Evolutionary conservation across 1,284 basidiomycete species (phyloP).

Genomic region (Ustilago sp.): DNA sequence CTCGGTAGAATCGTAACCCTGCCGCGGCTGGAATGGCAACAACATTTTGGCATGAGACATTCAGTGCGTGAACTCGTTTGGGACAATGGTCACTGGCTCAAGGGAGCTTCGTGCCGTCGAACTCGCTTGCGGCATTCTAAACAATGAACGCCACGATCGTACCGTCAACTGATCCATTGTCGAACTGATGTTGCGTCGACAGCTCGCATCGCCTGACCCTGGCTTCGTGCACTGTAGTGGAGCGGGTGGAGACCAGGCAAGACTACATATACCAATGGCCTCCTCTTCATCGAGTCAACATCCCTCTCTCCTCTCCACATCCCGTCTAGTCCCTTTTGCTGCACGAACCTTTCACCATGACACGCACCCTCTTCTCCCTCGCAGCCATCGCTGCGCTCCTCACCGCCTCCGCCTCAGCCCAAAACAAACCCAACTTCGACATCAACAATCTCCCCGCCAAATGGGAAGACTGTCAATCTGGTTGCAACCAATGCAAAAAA

Average conservation of each 20-base stretch:
- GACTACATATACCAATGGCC: not conserved
- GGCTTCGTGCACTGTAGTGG: not conserved
- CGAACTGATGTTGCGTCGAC: not conserved
- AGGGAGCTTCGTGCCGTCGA: not conserved
- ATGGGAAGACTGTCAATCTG: constrained; percentile 62
- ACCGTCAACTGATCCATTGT: not conserved
- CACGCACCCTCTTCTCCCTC: constrained; percentile 21
- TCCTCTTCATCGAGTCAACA: not conserved
- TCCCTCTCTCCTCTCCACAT: not conserved
- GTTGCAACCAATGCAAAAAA: constrained; percentile 61
- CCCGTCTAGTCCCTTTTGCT: not conserved
- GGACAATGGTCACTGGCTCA: not conserved
- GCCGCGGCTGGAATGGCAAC: constrained; percentile 2
- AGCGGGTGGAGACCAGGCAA: not conserved
- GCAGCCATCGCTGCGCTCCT: constrained; percentile 14
- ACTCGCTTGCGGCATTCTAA: not conserved
- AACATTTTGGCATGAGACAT: not conserved
- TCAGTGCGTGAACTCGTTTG: not conserved
- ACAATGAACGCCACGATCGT: not conserved
- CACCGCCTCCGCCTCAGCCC: constrained; percentile 11
- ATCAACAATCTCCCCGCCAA: constrained; percentile 58
- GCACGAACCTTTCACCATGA: constrained; percentile 10
- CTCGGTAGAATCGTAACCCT: not conserved
- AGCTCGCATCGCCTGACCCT: not conserved
- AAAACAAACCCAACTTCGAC: constrained; percentile 54